Conservation (phyloP, 495 filamentous ascomycete species). For the Collariella sp. region DNA sequence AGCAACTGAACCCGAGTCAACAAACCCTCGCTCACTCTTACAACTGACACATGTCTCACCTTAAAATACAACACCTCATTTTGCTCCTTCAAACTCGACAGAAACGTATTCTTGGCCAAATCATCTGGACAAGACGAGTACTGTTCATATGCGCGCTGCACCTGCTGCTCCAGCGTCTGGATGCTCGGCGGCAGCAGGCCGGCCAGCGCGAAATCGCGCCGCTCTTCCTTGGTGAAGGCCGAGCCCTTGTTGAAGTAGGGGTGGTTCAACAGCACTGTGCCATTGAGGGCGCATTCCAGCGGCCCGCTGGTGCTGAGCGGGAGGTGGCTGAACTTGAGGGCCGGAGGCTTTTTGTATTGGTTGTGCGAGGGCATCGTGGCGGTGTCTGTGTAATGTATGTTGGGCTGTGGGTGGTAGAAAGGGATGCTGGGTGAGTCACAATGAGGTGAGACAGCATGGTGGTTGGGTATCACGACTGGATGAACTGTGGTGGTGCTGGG, state of each 20-base stretch:
- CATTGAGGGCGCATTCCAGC: constrained; percentile 50
- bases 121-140: constrained; percentile 52
- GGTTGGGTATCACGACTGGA: too few relatives aligned
- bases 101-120: constrained; percentile 74
- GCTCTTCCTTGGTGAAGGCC: constrained; percentile 61
- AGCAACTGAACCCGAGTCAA: constrained; percentile 24
- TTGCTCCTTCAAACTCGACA: constrained; percentile 80
- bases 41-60: constrained; percentile 26
- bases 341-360: too few relatives aligned
- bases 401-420: too few relatives aligned
- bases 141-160: constrained; percentile 69
- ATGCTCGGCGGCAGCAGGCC: constrained; percentile 64
- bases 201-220: constrained; percentile 57
- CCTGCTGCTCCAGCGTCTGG: constrained; percentile 75
- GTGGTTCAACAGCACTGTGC: constrained; percentile 54
- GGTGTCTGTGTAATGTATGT: too few relatives aligned
- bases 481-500: too few relatives aligned
- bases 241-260: constrained; percentile 81
- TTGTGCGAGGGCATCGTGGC: too few relatives aligned
- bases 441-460: too few relatives aligned
- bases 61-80: constrained; percentile 71
- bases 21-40: neutral
- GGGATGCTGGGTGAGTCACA: too few relatives aligned
- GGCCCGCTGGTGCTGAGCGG: constrained; percentile 57
- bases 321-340: constrained; percentile 48